phyloP scores from a whole-genome alignment of 2,329 filamentous ascomycete species.

The Cyclaneusma minus region DNA sequence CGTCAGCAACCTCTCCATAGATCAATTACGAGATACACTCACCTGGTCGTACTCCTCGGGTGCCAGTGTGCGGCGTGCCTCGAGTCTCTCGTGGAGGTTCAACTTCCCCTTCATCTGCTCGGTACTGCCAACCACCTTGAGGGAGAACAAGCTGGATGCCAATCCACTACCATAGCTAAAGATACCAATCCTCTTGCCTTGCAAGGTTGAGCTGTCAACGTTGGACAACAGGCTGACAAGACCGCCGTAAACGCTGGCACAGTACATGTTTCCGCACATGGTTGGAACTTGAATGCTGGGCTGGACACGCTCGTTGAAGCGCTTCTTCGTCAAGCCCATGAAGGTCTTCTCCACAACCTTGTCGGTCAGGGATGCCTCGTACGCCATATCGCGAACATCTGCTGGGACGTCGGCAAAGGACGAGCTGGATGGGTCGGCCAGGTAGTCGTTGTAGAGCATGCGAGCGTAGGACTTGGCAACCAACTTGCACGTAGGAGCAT shows the following conservation, averaged over 20 bases:
- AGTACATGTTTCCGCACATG: constrained; percentile 54
- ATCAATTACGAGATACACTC: constrained; percentile 20
- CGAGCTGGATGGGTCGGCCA: constrained; percentile 49
- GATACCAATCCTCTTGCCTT: constrained; percentile 38
- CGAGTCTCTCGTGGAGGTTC: constrained; percentile 53
- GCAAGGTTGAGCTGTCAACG: constrained; percentile 37
- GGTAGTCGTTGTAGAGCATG: constrained; percentile 75
- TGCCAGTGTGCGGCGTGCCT: constrained; percentile 46
- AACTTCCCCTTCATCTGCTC: constrained; percentile 51
- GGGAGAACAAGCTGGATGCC: constrained; percentile 49
- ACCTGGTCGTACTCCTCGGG: constrained; percentile 63
- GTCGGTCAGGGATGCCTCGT: constrained; percentile 64
- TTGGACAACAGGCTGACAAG: constrained; percentile 37
- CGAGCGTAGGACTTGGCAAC: constrained; percentile 75
- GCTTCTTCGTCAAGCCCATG: constrained; percentile 72
- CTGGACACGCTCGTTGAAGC: constrained; percentile 62
- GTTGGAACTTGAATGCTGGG: constrained; percentile 63
- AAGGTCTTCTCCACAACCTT: constrained; percentile 79
- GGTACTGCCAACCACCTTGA: constrained; percentile 58
- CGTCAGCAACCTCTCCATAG: constrained; percentile 4
- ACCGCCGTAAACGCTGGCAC: constrained; percentile 40
- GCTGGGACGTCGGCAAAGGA: constrained; percentile 61
- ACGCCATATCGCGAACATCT: constrained; percentile 64
- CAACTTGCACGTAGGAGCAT: constrained; percentile 75
- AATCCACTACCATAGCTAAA: constrained; percentile 64